Evolutionary conservation across 1,284 basidiomycete genomes (phyloP).

Genomic region (Marasmius oreades): DNA sequence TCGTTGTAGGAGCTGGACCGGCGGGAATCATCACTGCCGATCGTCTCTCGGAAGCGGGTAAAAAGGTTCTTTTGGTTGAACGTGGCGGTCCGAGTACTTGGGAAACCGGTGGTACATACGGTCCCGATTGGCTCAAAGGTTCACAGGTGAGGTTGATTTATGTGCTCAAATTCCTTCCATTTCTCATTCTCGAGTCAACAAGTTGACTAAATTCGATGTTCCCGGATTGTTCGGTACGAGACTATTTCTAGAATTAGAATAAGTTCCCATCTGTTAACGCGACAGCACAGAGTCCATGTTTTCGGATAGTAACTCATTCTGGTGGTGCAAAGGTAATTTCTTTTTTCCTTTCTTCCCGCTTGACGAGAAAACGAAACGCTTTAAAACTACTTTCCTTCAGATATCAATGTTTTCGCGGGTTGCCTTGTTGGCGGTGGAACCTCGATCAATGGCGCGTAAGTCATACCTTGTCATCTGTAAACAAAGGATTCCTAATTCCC

Average conservation of each 20-base stretch:
- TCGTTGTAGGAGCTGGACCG: conserved; percentile 54
- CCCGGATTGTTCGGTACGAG: conserved; percentile 50
- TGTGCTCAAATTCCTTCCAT: not conserved
- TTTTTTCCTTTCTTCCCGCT: no score
- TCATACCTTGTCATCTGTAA: conserved; percentile 16
- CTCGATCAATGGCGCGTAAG: conserved; percentile 61
- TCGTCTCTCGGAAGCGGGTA: conserved; percentile 55
- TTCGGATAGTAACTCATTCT: conserved; percentile 49
- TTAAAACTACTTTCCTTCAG: conserved; percentile 28
- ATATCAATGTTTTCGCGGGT: conserved; percentile 59
- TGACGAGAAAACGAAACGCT: no score
- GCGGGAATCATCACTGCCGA: conserved; percentile 43
- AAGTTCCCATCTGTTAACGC: not conserved
- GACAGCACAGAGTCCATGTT: conserved; percentile 50
- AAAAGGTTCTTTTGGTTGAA: conserved; percentile 59
- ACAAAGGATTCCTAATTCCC: conserved; percentile 3
- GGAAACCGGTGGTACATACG: conserved; percentile 56
- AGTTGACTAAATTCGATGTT: conserved; percentile 64
- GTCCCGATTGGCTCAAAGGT: conserved; percentile 48
- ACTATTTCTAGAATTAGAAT: not conserved
- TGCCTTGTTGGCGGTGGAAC: conserved; percentile 62
- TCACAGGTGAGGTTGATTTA: conserved; percentile 35
- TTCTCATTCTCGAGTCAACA: not conserved
- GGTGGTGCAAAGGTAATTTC: conserved; percentile 55
- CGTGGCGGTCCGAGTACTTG: conserved; percentile 61